These are phyloP conservation scores for Cercospora sesami DNA, from an alignment of 2,329 filamentous ascomycete genomes.

Conservation along the genomic window DNA sequence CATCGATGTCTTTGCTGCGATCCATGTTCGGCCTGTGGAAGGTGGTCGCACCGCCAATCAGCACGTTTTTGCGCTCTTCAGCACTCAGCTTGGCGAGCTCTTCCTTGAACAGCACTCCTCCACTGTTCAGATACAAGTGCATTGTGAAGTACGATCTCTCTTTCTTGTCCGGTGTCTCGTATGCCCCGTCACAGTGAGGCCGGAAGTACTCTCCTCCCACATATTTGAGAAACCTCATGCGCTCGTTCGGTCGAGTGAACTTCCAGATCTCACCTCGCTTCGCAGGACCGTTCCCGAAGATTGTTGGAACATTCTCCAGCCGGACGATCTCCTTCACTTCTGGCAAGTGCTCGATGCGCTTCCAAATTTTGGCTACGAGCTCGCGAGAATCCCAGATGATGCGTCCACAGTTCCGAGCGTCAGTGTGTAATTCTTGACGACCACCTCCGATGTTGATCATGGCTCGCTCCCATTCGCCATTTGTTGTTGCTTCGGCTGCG, in stretches of 20 bases:
- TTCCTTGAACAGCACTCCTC: conserved; percentile 14
- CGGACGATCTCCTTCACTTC: conserved; percentile 50
- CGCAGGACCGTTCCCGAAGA: conserved; percentile 50
- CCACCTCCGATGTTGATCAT: conserved; percentile 67
- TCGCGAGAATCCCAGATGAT: conserved; percentile 71
- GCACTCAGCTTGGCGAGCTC: conserved; percentile 24
- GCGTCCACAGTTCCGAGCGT: conserved; percentile 69
- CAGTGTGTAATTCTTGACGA: conserved; percentile 56
- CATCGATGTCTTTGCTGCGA: conserved; percentile 42
- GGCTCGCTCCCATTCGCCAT: conserved; percentile 63
- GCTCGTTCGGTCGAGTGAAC: conserved; percentile 62
- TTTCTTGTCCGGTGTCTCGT: conserved; percentile 56
- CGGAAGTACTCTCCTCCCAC: conserved; percentile 70
- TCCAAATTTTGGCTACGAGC: conserved; percentile 64
- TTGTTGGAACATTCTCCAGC: conserved; percentile 40
- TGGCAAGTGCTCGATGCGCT: conserved; percentile 52
- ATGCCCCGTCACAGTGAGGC: conserved; percentile 68
- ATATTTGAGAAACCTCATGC: conserved; percentile 75
- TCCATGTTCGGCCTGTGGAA: conserved; percentile 44
- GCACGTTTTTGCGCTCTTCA: conserved; percentile 36
- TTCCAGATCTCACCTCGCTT: conserved; percentile 48
- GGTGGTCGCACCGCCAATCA: conserved; percentile 58
- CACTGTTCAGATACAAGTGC: conserved; percentile 51
- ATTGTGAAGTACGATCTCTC: conserved; percentile 57
- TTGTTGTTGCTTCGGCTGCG: conserved; percentile 51